Evolutionary conservation across 192 early-diverging fungal genomes (phyloP).

Genomic region (Phycomyces nitens): DNA sequence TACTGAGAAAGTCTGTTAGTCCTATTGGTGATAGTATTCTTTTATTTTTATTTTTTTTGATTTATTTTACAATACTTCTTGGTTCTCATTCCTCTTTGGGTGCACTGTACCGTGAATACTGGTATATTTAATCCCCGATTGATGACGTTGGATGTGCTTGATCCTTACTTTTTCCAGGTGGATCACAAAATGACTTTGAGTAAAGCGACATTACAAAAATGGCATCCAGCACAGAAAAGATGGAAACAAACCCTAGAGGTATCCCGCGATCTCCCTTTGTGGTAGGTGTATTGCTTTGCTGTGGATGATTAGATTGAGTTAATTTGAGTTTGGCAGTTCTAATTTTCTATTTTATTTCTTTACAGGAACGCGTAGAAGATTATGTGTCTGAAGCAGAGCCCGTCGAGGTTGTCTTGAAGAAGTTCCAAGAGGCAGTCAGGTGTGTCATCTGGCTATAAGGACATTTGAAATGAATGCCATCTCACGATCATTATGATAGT

Average conservation of each 20-base stretch:
- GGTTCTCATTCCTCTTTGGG: no score
- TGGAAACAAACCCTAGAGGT: slow-evolving; percentile 87
- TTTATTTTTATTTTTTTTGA: no score
- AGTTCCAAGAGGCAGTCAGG: slow-evolving; percentile 89
- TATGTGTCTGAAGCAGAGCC: slow-evolving; percentile 71
- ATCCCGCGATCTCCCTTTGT: slow-evolving; percentile 96
- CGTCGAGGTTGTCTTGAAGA: slow-evolving; percentile 81
- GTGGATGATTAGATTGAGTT: not conserved
- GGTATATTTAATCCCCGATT: not conserved
- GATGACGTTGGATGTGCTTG: slow-evolving; percentile 1
- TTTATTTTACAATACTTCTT: no score
- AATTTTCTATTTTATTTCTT: not conserved
- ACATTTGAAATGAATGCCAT: not conserved
- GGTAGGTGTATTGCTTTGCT: slow-evolving; percentile 40
- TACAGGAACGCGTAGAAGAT: slow-evolving; percentile 82
- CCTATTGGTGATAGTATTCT: no score
- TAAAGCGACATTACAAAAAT: not conserved
- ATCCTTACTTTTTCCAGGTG: not conserved
- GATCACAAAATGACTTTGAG: not conserved
- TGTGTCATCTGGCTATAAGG: slow-evolving; percentile 28
- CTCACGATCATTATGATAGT: slow-evolving; percentile 38
- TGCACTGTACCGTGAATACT: no score
- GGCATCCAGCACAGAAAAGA: slow-evolving; percentile 24
- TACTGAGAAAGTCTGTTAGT: no score
- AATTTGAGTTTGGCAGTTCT: slow-evolving; percentile 2